Evolutionary conservation across 2,329 filamentous ascomycete genomes (phyloP).

Genomic region (Uncinocarpus reesii): DNA sequence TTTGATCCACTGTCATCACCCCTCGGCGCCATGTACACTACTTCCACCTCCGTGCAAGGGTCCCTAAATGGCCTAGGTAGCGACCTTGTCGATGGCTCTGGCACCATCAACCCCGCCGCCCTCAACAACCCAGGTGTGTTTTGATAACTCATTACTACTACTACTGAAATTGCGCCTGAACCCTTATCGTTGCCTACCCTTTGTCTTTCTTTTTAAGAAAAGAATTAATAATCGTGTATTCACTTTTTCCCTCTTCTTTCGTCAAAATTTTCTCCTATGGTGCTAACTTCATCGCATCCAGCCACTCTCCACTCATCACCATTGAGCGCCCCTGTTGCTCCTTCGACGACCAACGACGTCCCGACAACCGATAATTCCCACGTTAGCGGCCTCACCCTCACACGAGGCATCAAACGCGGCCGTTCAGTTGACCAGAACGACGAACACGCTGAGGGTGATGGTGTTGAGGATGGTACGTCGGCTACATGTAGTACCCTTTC

Average conservation of each 20-base stretch:
- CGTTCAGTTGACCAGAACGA: constrained; percentile 62
- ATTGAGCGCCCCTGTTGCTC: background rate
- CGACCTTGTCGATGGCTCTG: constrained; percentile 58
- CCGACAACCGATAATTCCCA: background rate
- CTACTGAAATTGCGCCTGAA: no score
- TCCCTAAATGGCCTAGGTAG: constrained; percentile 53
- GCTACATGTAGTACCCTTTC: constrained; percentile 11
- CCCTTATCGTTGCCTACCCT: no score
- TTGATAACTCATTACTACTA: no score
- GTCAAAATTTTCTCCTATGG: background rate
- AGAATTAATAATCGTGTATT: no score
- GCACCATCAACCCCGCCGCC: constrained; percentile 82
- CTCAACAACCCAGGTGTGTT: constrained; percentile 65
- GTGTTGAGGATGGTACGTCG: constrained; percentile 65
- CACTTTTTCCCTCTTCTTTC: background rate
- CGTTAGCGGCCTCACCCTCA: constrained; percentile 19
- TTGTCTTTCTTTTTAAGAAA: background rate
- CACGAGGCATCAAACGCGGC: constrained; percentile 64
- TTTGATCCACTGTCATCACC: background rate
- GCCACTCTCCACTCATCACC: constrained; percentile 15
- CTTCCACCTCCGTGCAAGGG: constrained; percentile 42
- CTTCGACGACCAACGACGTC: background rate
- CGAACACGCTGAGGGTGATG: constrained; percentile 42
- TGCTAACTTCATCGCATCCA: constrained; percentile 5
- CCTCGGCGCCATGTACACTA: constrained; percentile 33